phyloP scores from a whole-genome alignment of 257 asterid genomes.

The Nicotiana otophora region DNA sequence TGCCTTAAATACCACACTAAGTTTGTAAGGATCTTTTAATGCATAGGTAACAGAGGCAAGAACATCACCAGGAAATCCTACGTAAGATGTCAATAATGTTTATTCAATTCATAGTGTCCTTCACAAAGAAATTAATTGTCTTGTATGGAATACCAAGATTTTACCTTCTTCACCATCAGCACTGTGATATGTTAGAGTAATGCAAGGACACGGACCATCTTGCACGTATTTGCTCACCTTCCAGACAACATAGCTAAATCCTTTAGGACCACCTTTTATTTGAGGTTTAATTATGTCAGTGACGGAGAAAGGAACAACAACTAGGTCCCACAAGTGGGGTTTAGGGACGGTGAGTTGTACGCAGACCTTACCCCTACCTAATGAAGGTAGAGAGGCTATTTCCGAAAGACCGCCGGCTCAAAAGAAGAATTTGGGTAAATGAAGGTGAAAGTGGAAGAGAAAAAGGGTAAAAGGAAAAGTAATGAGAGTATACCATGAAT shows the following conservation, averaged over 20 bases:
- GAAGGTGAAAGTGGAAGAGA: background rate
- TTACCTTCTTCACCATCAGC: slow-evolving; percentile 18
- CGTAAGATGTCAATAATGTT: background rate
- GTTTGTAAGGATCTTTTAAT: slow-evolving; percentile 2
- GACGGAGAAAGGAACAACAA: too few species aligned
- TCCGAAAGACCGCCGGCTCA: too few species aligned
- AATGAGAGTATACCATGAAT: slow-evolving; percentile 2
- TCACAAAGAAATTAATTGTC: background rate
- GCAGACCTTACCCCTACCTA: too few species aligned
- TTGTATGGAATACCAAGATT: background rate
- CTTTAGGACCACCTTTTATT: slow-evolving; percentile 10
- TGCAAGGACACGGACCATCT: background rate
- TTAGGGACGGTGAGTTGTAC: too few species aligned
- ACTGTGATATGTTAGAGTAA: slow-evolving; percentile 12
- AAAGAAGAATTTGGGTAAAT: background rate
- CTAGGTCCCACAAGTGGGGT: too few species aligned
- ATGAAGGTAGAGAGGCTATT: too few species aligned
- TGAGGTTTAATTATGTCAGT: background rate
- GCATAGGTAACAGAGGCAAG: slow-evolving; percentile 2
- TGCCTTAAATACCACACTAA: background rate
- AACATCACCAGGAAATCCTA: slow-evolving; percentile 13
- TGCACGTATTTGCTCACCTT: background rate
- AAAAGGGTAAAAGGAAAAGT: background rate
- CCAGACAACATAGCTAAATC: slow-evolving; percentile 10
- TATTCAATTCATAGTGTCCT: background rate